Percentiles rank a stretch among this genome's conserved stretches.
Conservation (phyloP, 164 flowering plant genomes). For the Chimonanthus salicifolius region DNA sequence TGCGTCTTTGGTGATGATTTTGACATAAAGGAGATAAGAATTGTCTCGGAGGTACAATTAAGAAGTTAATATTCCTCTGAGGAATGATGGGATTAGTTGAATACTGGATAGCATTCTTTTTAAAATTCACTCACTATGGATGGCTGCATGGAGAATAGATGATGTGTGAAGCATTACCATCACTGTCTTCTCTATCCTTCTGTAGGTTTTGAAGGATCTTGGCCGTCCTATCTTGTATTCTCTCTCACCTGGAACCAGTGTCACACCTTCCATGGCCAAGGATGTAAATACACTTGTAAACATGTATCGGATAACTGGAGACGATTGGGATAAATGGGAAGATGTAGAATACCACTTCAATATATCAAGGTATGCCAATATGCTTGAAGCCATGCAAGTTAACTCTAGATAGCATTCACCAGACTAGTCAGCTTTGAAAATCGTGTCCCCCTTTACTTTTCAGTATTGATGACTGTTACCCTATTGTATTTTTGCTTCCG, state of each 20-base stretch:
- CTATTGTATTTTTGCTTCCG: constrained; percentile 1
- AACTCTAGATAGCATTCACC: not conserved
- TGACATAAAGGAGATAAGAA: constrained; percentile 56
- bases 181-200: not conserved
- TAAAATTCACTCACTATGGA: not conserved
- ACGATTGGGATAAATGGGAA: constrained; percentile 90
- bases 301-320: constrained; percentile 90
- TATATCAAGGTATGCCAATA: constrained; percentile 48
- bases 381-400: not conserved
- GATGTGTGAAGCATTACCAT: constrained; percentile 1
- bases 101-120: not conserved
- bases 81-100: not conserved
- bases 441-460: not conserved
- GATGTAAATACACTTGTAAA: constrained; percentile 51
- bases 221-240: constrained; percentile 69
- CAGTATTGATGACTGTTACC: not conserved
- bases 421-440: not conserved
- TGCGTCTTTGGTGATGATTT: constrained; percentile 92
- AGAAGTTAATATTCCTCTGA: not conserved
- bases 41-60: constrained; percentile 63
- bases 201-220: constrained; percentile 58
- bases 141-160: not conserved
- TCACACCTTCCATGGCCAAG: constrained; percentile 72
- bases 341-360: constrained; percentile 76
- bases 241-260: constrained; percentile 86